These are phyloP conservation scores for Rhizophora apiculata DNA, from an alignment of 345 rosid genomes.

Conservation along the genomic window DNA sequence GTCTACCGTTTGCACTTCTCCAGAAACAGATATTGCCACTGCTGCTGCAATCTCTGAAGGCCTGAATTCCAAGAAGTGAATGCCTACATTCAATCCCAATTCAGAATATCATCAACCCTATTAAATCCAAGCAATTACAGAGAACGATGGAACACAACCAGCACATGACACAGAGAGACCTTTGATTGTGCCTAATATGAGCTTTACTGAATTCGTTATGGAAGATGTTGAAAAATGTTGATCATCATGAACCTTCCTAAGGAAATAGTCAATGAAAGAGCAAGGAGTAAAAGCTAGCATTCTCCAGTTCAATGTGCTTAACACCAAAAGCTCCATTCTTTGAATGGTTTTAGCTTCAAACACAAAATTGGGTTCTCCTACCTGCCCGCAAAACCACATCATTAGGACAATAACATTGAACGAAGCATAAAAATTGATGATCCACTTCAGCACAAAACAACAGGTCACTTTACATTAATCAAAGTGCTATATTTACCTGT, in stretches of 20 bases:
- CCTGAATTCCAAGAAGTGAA: constrained; percentile 65
- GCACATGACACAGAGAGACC: constrained; percentile 22
- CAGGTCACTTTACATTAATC: neutral
- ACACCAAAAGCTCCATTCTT: constrained; percentile 62
- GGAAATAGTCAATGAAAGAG: constrained; percentile 51
- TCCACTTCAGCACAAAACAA: neutral
- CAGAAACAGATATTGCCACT: constrained; percentile 46
- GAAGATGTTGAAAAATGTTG: constrained; percentile 12
- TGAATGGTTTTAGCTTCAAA: constrained; percentile 54
- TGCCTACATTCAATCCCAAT: constrained; percentile 52
- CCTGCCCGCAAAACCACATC: constrained; percentile 24
- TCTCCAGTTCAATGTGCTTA: constrained; percentile 59
- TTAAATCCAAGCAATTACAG: constrained; percentile 5
- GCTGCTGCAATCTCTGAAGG: constrained; percentile 82
- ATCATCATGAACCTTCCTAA: constrained; percentile 33
- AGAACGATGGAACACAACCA: neutral
- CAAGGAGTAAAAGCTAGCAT: constrained; percentile 60
- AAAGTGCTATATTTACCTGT: constrained; percentile 38
- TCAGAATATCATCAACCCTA: constrained; percentile 26
- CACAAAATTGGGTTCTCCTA: constrained; percentile 44
- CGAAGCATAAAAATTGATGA: neutral
- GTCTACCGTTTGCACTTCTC: constrained; percentile 40
- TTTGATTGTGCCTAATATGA: constrained; percentile 42
- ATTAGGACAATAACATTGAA: neutral
- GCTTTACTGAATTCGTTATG: constrained; percentile 22